Evolutionary conservation across 1,284 basidiomycete genomes (phyloP), one percentile per base, ranked within the genome.

Genomic region (Ganoderma lucidum): DNA sequence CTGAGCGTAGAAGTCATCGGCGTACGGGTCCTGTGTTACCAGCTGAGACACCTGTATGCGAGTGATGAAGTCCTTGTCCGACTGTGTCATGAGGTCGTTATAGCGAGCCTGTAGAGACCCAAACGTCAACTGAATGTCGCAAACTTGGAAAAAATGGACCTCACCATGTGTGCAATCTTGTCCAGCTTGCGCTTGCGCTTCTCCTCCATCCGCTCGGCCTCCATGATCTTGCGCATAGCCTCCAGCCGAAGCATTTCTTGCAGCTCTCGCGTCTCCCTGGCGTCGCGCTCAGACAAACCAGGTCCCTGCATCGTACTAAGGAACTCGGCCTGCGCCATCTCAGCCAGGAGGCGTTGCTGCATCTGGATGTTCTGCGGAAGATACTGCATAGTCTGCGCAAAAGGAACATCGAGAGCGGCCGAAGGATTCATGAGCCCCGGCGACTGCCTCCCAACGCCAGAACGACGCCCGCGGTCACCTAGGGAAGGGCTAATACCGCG

Each of bases 31-130:
- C 75, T 94, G 91, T 2, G 96, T 95, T 62, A 98, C 96, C 41
- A 99, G 91, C 79, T 99, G 97, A 1, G 96, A 98, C 60, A 99
- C 95, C 82, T 99, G 98, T 70, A 99, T 99, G 51, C 98, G 92
- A 30, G 98, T 99, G 82, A 99, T 99, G 80, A 99, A 99, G 79
- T 99, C 98, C 84, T 99, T 99, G 86, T 99, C 98, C 17, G 96
- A 97, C 80, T 96, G 95, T 0, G 94, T 96, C 98, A 99, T 99
- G 66, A 99, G 87, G 79, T 99, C 97, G 80, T 99, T 99, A 82
- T 98, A 96, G 74, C 94, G 92, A 66, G 96, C 90, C 96, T 98
- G 64, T 1, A n/a, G 6, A 39, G 12, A 12, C 23, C 6, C n/a
- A n/a, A 42, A 12, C 14, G 39, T 51, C 23, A 23, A 61, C 23